Evolutionary conservation across 2,329 filamentous ascomycete species (phyloP), one percentile per base, ranked within the genome.

Genomic region (Diaporthe helianthi): DNA sequence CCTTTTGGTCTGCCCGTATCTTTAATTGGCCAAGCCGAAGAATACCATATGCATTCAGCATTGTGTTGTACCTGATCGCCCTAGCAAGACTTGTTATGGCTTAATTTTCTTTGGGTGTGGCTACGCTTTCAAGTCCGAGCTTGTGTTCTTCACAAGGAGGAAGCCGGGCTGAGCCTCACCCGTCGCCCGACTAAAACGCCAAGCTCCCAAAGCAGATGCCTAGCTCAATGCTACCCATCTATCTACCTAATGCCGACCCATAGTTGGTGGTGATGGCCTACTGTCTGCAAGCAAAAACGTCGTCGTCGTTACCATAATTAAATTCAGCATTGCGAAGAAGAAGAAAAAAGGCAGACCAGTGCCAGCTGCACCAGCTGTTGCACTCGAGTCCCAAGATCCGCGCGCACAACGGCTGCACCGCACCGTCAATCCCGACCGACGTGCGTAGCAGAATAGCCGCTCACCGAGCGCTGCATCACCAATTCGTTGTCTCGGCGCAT

Each of bases 151-250:
- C n/a, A n/a, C 26, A 47, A 22, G 26, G 26, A 44, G 29, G 41
- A 47, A 47, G 58, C 58, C 44, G 13, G 44, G 44, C 29, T 33
- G 44, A n/a, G 38, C 58, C 58, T 61, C 55, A 44, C 41, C 58
- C 41, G 41, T 47, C 12, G 58, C n/a, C 58, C 58, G 44, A 36
- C 41, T 22, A 7, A n/a, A n/a, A 33, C n/a, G 58, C 58, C 44
- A 63, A 63, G 55, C 54, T n/a, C 38, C 55, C 38, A 33, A 61
- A 31, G 13, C 26, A 51, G 60, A 29, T 49, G 60, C 60, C 60
- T 64, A 29, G 24, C 24, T 31, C 31, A 54, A 54, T 15, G 29
- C 29, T 36, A 36, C 22, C 41, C 52, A 65, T n/a, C 12, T 29
- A 46, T 9, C 41, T n/a, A n/a, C n/a, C 41, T 46, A 38, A 41